A percentile compares a stretch with the other conserved stretches of the same genome.
Conservation (phyloP, 2,329 filamentous ascomycete species). For the Penicillium janthinellum region DNA sequence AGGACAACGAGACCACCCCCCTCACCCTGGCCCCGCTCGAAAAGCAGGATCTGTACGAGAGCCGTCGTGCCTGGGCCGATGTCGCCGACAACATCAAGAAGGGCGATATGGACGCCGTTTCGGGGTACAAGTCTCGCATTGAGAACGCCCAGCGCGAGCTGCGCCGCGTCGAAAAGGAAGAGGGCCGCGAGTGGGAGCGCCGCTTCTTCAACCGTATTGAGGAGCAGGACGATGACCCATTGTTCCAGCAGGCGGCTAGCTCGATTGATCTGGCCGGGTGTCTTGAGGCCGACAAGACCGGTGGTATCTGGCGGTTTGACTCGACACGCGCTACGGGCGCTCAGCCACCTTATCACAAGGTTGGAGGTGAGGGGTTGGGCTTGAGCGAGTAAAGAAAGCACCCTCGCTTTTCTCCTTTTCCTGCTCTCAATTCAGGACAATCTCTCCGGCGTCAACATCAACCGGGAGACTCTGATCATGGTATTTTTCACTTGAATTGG, state of each 20-base stretch:
- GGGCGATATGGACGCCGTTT: conserved; percentile 81
- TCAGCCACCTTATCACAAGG: conserved; percentile 46
- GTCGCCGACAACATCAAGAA: conserved; percentile 78
- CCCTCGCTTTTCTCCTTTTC: not conserved
- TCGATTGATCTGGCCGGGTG: conserved; percentile 41
- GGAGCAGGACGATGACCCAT: conserved; percentile 37
- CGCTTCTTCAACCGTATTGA: conserved; percentile 69
- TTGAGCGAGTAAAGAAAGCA: conserved; percentile 22
- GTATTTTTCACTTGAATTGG: conserved; percentile 8
- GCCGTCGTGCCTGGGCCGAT: conserved; percentile 81
- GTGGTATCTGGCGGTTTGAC: conserved; percentile 71
- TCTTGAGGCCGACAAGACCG: conserved; percentile 66
- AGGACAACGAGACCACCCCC: conserved; percentile 61
- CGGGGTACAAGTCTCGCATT: conserved; percentile 80
- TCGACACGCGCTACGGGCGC: conserved; percentile 52
- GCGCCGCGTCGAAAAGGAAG: conserved; percentile 73
- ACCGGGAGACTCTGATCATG: not conserved
- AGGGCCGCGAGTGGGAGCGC: conserved; percentile 76
- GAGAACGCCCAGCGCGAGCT: conserved; percentile 82
- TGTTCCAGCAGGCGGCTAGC: conserved; percentile 48
- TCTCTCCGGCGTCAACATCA: not conserved
- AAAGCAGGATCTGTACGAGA: conserved; percentile 83
- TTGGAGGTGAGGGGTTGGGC: conserved; percentile 45
- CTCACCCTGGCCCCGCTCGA: conserved; percentile 73
- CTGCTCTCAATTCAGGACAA: not conserved